phyloP scores from a whole-genome alignment of 371 early-diverging fungal genomes.

The Zychaea mexicana region DNA sequence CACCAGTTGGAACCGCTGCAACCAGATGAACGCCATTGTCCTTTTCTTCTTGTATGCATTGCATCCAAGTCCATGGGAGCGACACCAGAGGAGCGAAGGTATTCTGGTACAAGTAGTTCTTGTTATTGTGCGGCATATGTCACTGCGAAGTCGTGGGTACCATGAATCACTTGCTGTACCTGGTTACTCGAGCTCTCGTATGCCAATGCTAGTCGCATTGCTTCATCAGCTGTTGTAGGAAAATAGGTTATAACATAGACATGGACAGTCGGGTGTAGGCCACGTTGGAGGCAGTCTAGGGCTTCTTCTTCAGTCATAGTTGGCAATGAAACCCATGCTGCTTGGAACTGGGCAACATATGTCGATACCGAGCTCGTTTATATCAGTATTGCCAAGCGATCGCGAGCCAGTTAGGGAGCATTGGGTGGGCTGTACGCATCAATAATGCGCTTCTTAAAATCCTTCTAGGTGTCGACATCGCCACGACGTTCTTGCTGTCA shows the following conservation, averaged over 20 bases:
- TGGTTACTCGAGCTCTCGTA: slow-evolving; percentile 6
- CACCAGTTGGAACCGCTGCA: neutral
- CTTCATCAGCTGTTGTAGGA: neutral
- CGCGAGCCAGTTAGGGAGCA: neutral
- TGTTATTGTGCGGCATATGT: neutral
- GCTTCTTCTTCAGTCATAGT: slow-evolving; percentile 17
- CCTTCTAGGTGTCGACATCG: neutral
- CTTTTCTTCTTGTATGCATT: neutral
- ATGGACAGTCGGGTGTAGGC: neutral
- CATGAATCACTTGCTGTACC: neutral
- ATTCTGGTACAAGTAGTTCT: neutral
- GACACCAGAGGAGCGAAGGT: neutral
- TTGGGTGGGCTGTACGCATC: neutral
- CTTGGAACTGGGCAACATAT: neutral
- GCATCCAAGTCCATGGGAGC: slow-evolving; percentile 8
- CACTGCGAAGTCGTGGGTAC: too few relatives aligned
- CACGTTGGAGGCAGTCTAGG: slow-evolving; percentile 6
- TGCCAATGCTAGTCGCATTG: neutral
- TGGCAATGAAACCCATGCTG: neutral
- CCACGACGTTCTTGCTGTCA: too few relatives aligned
- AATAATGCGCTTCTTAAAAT: neutral
- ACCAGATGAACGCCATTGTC: neutral
- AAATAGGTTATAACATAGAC: neutral
- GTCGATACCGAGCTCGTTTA: neutral
- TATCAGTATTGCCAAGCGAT: neutral